phyloP scores from a whole-genome alignment of 1,139 yeast species.

The Meyerozyma carpophila region DNA sequence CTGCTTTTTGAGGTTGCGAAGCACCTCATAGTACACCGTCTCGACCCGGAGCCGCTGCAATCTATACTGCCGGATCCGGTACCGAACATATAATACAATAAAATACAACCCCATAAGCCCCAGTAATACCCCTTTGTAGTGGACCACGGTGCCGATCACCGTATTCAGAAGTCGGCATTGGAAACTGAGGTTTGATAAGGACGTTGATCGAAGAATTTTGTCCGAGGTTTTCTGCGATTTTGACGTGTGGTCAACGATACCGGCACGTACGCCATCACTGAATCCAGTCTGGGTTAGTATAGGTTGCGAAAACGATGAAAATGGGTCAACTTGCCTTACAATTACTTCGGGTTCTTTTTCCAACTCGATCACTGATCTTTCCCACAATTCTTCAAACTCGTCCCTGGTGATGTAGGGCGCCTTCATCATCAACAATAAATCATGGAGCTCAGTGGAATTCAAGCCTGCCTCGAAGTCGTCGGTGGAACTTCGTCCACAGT shows the following conservation, averaged over 20 bases:
- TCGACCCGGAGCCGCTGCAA: constrained; percentile 27
- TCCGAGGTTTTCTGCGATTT: constrained; percentile 27
- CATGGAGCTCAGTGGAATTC: constrained; percentile 49
- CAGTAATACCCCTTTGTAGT: constrained; percentile 36
- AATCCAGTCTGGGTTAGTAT: constrained; percentile 30
- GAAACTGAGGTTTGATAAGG: constrained; percentile 59
- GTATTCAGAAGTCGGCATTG: constrained; percentile 57
- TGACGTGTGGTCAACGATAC: constrained; percentile 29
- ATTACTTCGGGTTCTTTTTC: constrained; percentile 70
- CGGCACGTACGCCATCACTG: constrained; percentile 17
- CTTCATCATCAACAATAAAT: constrained; percentile 52
- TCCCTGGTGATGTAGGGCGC: constrained; percentile 57
- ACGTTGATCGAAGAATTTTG: constrained; percentile 66
- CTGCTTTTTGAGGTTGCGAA: constrained; percentile 42
- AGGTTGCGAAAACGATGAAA: constrained; percentile 2
- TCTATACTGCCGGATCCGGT: constrained; percentile 28
- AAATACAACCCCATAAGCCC: constrained; percentile 16
- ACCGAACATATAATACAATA: constrained; percentile 20
- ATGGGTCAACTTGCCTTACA: constrained; percentile 68
- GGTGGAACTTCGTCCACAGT: constrained; percentile 50
- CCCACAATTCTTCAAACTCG: constrained; percentile 83
- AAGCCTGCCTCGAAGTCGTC: constrained; percentile 49
- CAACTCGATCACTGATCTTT: constrained; percentile 56
- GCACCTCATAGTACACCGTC: constrained; percentile 36
- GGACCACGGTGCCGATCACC: constrained; percentile 42